Evolutionary conservation across 257 asterid genomes (phyloP).

Genomic region (Galeopsis tetrahit): DNA sequence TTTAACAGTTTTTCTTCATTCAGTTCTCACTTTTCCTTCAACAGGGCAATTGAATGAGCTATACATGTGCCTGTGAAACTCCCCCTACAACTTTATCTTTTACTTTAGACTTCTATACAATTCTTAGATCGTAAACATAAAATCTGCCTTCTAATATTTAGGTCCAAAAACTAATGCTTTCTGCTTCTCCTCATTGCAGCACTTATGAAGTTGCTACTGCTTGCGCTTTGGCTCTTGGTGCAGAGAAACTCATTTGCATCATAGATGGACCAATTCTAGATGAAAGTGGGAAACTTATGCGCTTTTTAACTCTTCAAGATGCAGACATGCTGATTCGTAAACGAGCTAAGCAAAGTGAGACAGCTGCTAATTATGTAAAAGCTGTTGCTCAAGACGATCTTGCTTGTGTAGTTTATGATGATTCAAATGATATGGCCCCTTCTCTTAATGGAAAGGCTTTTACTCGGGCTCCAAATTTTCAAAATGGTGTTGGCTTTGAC

Average conservation of each 20-base stretch:
- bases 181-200: constrained; percentile 54
- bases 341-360: constrained; percentile 86
- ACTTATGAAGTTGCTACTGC: constrained; percentile 99
- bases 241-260: constrained; percentile 92
- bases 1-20: not conserved
- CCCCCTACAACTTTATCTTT: not conserved
- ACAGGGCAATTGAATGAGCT: not conserved
- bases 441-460: constrained; percentile 48
- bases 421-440: constrained; percentile 41
- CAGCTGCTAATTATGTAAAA: constrained; percentile 92
- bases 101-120: not conserved
- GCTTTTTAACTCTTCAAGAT: constrained; percentile 84
- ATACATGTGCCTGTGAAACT: not conserved
- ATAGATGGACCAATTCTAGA: constrained; percentile 95
- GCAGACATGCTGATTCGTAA: constrained; percentile 84
- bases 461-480: constrained; percentile 65
- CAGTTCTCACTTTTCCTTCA: constrained; percentile 12
- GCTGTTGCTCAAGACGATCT: constrained; percentile 75
- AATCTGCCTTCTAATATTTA: not conserved
- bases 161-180: constrained; percentile 12
- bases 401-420: constrained; percentile 39
- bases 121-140: not conserved
- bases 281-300: constrained; percentile 74
- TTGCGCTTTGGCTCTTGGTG: constrained; percentile 91
- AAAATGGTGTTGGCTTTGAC: constrained; percentile 96